A percentile compares a stretch with the other conserved stretches of the same genome.
Evolutionary conservation across 495 filamentous ascomycete species (phyloP).

Genomic region (Penicillium maclennaniae): DNA sequence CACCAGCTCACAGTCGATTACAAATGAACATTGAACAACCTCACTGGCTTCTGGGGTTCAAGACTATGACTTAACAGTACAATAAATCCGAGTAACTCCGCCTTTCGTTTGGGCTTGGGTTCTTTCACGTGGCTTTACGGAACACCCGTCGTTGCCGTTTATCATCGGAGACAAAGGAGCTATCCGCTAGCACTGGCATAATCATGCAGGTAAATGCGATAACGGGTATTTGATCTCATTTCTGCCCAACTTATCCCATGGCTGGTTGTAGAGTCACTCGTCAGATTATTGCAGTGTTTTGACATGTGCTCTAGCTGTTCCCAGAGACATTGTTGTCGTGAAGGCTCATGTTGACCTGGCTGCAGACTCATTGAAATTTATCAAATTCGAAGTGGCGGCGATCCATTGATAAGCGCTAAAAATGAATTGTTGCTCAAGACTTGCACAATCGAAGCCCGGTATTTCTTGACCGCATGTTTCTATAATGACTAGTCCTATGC

Average conservation of each 20-base stretch:
- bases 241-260: background rate
- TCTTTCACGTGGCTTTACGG: background rate
- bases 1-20: conserved; percentile 13
- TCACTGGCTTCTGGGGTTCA: background rate
- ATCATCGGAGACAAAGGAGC: background rate
- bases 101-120: background rate
- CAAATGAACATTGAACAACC: conserved; percentile 10
- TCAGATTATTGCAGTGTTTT: background rate
- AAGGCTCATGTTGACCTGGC: background rate
- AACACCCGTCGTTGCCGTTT: background rate
- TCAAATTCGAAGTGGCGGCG: background rate
- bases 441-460: background rate
- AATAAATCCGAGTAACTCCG: conserved; percentile 8
- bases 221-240: background rate
- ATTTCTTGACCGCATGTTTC: background rate
- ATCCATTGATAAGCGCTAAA: background rate
- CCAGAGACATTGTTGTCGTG: background rate
- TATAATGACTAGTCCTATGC: background rate
- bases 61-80: conserved; percentile 1
- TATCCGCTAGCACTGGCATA: background rate
- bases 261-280: background rate
- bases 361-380: background rate
- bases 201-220: background rate
- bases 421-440: background rate
- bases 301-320: background rate